Base-by-base conservation (phyloP, 2,329 filamentous ascomycete genomes). In the Pezicula carpinea region DNA sequence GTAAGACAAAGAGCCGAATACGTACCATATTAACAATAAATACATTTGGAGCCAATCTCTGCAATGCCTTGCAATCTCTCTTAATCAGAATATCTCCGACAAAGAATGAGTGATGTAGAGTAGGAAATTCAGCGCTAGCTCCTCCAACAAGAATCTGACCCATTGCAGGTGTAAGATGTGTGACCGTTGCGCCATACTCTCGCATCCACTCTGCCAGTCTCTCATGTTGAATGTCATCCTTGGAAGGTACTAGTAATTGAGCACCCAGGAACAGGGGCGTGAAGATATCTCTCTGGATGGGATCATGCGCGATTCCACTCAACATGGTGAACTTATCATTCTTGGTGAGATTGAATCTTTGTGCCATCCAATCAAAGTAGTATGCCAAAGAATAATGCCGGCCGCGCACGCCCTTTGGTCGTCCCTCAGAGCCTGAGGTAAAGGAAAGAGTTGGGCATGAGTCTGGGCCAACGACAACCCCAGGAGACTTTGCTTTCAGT, bases 121-220 rank as follows among this genome's bases (percentile, higher is more conserved):
- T 74, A 1, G 89, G 85, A 60, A 96, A 95, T 55, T 87, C 68
- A 0, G 88, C 83, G 3, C 72, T 83, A 19, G 89, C 87, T 55
- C 87, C 89, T 36, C 90, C 91, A n/a, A 92, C 84, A 2, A 97
- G 72, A 51, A 97, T 93, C 59, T 96, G 89, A 46, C 91, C 91
- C 91, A 97, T 96, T 48, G 93, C 93, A 8, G 93, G 93, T 1
- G 93, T 99, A 33, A 97, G 70, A 67, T 97, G 93, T 11, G 86
- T 89, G 17, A 90, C 87, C 14, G 84, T 95, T 3, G 87, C 81
- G 46, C 77, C 70, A 61, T 87, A 79, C 44, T 85, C 79, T 44
- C 76, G 74, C 77, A 96, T 89, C 93, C 93, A 99, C 61, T 95
- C 89, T 4, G 85, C 85, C 13, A 96, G 73, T 58, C 76, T 83